Percentiles rank a stretch among this genome's conserved stretches.
Evolutionary conservation across 257 asterid species (phyloP).

Genomic region (Salvia rosmarinus): DNA sequence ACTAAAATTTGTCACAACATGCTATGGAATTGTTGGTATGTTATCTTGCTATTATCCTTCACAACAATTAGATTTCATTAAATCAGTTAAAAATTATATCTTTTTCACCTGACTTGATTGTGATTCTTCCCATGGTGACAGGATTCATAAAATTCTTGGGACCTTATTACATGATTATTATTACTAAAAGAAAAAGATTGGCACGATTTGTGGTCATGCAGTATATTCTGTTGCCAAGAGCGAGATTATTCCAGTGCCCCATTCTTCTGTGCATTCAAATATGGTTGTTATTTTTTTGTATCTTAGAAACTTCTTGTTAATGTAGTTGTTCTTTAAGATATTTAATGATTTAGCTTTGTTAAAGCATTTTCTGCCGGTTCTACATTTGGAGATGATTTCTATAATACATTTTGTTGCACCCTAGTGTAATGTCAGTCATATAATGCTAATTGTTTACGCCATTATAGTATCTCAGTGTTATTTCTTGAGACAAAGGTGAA

Average conservation of each 20-base stretch:
- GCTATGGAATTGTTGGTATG: constrained; percentile 94
- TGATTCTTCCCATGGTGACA: constrained; percentile 37
- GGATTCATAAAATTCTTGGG: constrained; percentile 92
- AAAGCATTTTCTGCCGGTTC: constrained; percentile 36
- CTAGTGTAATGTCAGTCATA: constrained; percentile 33
- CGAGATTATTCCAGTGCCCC: constrained; percentile 76
- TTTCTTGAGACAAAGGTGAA: constrained; percentile 25
- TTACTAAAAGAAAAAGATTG: constrained; percentile 81
- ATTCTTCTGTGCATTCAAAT: constrained; percentile 58
- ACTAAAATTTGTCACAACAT: constrained; percentile 70
- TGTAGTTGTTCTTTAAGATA: constrained; percentile 30
- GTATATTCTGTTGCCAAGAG: constrained; percentile 76
- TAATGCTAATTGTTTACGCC: constrained; percentile 28
- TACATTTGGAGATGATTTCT: constrained; percentile 39
- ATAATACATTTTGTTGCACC: constrained; percentile 35
- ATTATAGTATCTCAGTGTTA: constrained; percentile 23
- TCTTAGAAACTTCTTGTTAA: constrained; percentile 39
- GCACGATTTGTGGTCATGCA: constrained; percentile 93
- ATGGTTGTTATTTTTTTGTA: constrained; percentile 45
- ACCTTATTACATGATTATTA: constrained; percentile 89
- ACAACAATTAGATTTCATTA: neutral
- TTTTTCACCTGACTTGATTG: constrained; percentile 29
- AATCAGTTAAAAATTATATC: neutral
- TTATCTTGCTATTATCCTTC: constrained; percentile 9
- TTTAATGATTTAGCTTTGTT: constrained; percentile 33